phyloP scores from a whole-genome alignment of 1,284 basidiomycete species.

The Apiotrichum brassicae region DNA sequence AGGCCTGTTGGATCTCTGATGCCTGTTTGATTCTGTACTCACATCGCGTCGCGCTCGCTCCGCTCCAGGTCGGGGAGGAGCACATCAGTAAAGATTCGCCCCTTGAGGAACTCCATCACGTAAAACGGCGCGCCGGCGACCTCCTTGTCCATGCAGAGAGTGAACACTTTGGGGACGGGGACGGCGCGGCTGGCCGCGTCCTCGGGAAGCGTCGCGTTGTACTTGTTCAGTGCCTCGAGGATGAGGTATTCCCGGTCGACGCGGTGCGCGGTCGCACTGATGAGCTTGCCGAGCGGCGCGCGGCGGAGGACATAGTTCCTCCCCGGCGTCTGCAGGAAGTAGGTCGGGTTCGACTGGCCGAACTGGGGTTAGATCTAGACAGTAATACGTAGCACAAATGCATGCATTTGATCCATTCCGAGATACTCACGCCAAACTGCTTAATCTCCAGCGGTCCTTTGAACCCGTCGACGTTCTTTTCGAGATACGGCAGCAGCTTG shows the following conservation, averaged over 20 bases:
- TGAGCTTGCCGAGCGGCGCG: slow-evolving; percentile 76
- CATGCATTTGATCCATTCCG: too few species aligned
- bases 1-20: too few species aligned
- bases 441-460: slow-evolving; percentile 67
- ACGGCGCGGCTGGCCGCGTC: slow-evolving; percentile 47
- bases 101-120: slow-evolving; percentile 88
- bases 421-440: slow-evolving; percentile 77
- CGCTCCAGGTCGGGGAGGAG: slow-evolving; percentile 62
- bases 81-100: slow-evolving; percentile 82
- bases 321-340: slow-evolving; percentile 48
- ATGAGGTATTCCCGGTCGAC: slow-evolving; percentile 86
- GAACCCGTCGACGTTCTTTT: slow-evolving; percentile 55
- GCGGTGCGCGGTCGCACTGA: slow-evolving; percentile 86
- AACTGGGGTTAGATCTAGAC: slow-evolving; percentile 3
- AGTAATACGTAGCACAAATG: too few species aligned
- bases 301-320: slow-evolving; percentile 66
- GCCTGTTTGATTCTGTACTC: slow-evolving; percentile 25
- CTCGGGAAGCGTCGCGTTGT: slow-evolving; percentile 53
- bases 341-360: slow-evolving; percentile 83
- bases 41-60: slow-evolving; percentile 66
- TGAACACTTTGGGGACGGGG: slow-evolving; percentile 77
- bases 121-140: slow-evolving; percentile 89
- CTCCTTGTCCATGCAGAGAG: slow-evolving; percentile 67
- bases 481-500: slow-evolving; percentile 63
- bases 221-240: slow-evolving; percentile 63